Evolutionary conservation across 2,329 filamentous ascomycete genomes (phyloP).

Genomic region (Trematosphaeria pertusa): DNA sequence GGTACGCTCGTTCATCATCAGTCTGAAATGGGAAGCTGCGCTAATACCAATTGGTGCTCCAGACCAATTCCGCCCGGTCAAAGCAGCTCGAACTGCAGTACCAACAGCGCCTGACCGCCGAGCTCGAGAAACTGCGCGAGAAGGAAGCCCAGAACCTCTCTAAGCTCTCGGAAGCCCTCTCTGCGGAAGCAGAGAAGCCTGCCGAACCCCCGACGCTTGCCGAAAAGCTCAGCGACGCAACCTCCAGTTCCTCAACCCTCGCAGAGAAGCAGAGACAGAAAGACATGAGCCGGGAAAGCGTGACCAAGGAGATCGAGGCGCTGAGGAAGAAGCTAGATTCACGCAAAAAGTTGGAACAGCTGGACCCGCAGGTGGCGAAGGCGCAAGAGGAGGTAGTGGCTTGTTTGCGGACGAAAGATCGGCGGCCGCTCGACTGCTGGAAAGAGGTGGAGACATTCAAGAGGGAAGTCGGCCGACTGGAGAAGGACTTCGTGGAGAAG

Average conservation of each 20-base stretch:
- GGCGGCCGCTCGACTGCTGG: conserved; percentile 92
- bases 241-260: conserved; percentile 43
- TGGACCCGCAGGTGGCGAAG: conserved; percentile 75
- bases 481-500: conserved; percentile 87
- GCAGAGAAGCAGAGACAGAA: conserved; percentile 52
- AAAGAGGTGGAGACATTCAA: conserved; percentile 91
- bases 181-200: conserved; percentile 51
- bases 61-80: conserved; percentile 89
- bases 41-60: conserved; percentile 20
- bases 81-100: conserved; percentile 85
- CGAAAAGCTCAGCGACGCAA: conserved; percentile 46
- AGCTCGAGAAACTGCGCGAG: conserved; percentile 80
- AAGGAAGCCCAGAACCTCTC: conserved; percentile 73
- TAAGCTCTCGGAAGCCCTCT: conserved; percentile 70
- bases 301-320: conserved; percentile 64
- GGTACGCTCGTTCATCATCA: conserved; percentile 58
- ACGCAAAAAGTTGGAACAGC: conserved; percentile 65
- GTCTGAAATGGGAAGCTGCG: background rate
- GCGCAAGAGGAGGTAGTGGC: conserved; percentile 78
- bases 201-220: conserved; percentile 31
- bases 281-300: conserved; percentile 59
- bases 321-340: conserved; percentile 58
- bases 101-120: conserved; percentile 83
- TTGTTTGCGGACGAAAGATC: conserved; percentile 84
- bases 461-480: conserved; percentile 83